Percentiles rank a stretch among this genome's conserved stretches.
phyloP scores from a whole-genome alignment of 2,329 filamentous ascomycete genomes.

The Penicillium brasilianum region DNA sequence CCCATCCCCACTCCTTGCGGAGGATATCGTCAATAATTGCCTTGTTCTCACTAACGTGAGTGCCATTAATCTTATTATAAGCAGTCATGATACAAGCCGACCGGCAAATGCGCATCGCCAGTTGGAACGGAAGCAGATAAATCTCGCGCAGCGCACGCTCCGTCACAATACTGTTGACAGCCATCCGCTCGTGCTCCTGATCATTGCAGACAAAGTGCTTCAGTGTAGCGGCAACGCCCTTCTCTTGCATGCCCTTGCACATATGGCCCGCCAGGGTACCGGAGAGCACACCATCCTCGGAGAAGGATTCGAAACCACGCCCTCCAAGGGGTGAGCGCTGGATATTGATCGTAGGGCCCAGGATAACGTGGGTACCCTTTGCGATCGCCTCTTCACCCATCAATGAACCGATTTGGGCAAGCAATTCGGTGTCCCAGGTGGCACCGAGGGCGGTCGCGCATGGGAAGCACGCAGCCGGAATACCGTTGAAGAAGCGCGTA shows the following conservation, averaged over 20 bases:
- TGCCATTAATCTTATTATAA: constrained; percentile 63
- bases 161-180: constrained; percentile 50
- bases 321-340: constrained; percentile 83
- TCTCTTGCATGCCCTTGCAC: constrained; percentile 73
- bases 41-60: constrained; percentile 51
- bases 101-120: constrained; percentile 61
- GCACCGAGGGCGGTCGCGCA: constrained; percentile 79
- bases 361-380: constrained; percentile 73
- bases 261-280: constrained; percentile 74
- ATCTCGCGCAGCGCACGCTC: constrained; percentile 65
- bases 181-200: constrained; percentile 52
- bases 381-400: constrained; percentile 74
- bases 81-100: constrained; percentile 64
- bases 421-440: constrained; percentile 75
- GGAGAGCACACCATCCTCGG: constrained; percentile 78
- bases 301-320: constrained; percentile 85
- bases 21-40: constrained; percentile 50
- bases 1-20: constrained; percentile 54
- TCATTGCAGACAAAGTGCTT: constrained; percentile 65
- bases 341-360: constrained; percentile 80
- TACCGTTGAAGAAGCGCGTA: constrained; percentile 70
- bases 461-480: constrained; percentile 74
- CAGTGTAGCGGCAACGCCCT: constrained; percentile 75
- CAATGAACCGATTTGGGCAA: constrained; percentile 71
- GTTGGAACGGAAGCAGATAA: constrained; percentile 67